phyloP scores from a whole-genome alignment of 768 basidiomycete species.

The Termitomyces sp. region DNA sequence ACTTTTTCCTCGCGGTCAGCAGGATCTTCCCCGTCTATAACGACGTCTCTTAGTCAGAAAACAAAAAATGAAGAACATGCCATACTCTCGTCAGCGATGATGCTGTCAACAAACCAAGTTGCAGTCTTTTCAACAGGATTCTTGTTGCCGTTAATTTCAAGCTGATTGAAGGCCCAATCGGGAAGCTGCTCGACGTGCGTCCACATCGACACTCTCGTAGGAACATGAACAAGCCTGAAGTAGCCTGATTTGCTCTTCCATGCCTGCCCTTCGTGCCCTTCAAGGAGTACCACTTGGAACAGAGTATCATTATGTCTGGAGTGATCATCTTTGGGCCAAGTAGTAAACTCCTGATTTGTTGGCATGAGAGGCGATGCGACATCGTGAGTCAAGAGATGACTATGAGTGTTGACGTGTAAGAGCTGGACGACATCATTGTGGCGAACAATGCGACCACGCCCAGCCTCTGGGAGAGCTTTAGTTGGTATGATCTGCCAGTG shows the following conservation, averaged over 20 bases:
- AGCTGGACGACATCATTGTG: constrained; percentile 88
- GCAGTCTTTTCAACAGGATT: constrained; percentile 76
- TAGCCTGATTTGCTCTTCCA: constrained; percentile 94
- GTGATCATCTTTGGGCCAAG: constrained; percentile 75
- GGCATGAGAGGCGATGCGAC: constrained; percentile 96
- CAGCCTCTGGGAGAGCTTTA: constrained; percentile 89
- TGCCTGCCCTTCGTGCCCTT: constrained; percentile 70
- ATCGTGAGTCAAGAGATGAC: constrained; percentile 87
- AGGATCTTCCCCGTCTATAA: constrained; percentile 48
- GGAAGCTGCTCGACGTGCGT: constrained; percentile 82
- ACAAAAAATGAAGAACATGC: constrained; percentile 2
- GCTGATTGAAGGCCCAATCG: constrained; percentile 96
- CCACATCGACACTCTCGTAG: constrained; percentile 92
- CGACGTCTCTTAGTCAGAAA: constrained; percentile 5
- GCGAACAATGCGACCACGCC: constrained; percentile 87
- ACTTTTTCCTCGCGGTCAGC: constrained; percentile 44
- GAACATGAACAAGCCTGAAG: constrained; percentile 84
- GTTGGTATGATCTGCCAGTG: constrained; percentile 94
- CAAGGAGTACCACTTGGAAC: constrained; percentile 71
- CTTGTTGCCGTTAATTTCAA: constrained; percentile 98
- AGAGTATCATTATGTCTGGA: constrained; percentile 83
- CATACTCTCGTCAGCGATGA: constrained; percentile 70
- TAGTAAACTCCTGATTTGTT: constrained; percentile 98
- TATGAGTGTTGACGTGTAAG: constrained; percentile 80
- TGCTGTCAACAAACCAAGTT: constrained; percentile 85